These are phyloP conservation scores for Suillus tomentosus DNA, from an alignment of 768 basidiomycete species.

Conservation along the genomic window DNA sequence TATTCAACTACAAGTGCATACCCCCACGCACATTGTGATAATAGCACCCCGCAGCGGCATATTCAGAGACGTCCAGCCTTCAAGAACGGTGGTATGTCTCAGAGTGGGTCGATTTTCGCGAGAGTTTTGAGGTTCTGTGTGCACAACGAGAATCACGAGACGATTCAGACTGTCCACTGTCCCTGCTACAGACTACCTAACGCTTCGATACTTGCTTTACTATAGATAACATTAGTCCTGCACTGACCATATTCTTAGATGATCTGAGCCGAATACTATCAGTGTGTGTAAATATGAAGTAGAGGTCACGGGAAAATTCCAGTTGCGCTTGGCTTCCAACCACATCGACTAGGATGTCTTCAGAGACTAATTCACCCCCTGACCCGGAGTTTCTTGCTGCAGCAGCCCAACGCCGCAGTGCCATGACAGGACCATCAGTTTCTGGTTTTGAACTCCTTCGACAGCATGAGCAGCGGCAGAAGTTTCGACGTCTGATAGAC, in stretches of 20 bases:
- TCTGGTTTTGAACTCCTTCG: conserved; percentile 26
- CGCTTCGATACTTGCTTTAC: background rate
- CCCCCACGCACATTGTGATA: background rate
- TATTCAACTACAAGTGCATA: background rate
- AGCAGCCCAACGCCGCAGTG: conserved; percentile 29
- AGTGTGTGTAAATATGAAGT: background rate
- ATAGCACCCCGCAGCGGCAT: background rate
- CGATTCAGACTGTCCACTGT: too few relatives aligned
- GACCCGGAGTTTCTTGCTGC: conserved; percentile 28
- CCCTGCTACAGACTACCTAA: too few relatives aligned
- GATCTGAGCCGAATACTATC: background rate
- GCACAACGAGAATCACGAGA: too few relatives aligned
- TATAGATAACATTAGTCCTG: background rate
- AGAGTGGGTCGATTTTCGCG: background rate
- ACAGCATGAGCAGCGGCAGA: conserved; percentile 69
- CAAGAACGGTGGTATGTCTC: background rate
- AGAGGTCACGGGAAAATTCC: background rate
- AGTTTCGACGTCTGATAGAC: conserved; percentile 75
- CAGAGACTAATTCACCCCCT: conserved; percentile 17
- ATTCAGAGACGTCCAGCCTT: background rate
- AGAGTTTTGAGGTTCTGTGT: too few relatives aligned
- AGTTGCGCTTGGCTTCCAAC: background rate
- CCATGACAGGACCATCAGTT: background rate
- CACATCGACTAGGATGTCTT: background rate
- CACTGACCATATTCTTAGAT: background rate